These are phyloP conservation scores for Penicillium nordicum DNA, from an alignment of 2,329 filamentous ascomycete species.

Conservation along the genomic window DNA sequence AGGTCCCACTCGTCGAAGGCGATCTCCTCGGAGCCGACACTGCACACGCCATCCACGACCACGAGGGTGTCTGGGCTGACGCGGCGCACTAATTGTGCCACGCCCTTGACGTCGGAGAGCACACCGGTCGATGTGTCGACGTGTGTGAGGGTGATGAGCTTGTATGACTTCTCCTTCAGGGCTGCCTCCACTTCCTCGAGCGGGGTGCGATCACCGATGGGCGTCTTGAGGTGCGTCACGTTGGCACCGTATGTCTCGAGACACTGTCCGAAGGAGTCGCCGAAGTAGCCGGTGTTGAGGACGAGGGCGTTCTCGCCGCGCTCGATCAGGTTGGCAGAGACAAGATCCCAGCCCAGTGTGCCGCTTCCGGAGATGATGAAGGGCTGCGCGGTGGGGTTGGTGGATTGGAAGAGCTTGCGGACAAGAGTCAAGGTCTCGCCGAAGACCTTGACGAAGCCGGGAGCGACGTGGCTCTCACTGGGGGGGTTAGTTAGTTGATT, in stretches of 20 bases:
- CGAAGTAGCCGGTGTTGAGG: conserved; percentile 95
- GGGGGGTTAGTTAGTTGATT: conserved; percentile 5
- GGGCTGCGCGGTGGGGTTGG: conserved; percentile 75
- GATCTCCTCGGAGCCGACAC: conserved; percentile 92
- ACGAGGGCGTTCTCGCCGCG: conserved; percentile 86
- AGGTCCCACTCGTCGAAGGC: conserved; percentile 92
- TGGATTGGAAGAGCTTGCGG: conserved; percentile 91
- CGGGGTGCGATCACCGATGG: conserved; percentile 83
- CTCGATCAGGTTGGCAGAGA: conserved; percentile 90
- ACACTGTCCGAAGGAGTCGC: conserved; percentile 89
- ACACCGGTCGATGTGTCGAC: conserved; percentile 97
- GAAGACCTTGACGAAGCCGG: conserved; percentile 84
- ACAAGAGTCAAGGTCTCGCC: conserved; percentile 84
- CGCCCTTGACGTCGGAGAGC: conserved; percentile 79
- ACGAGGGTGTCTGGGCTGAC: conserved; percentile 90
- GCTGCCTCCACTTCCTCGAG: conserved; percentile 84
- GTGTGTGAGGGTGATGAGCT: conserved; percentile 90
- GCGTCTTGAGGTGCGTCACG: conserved; percentile 82
- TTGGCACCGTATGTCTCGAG: conserved; percentile 86
- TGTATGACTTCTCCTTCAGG: conserved; percentile 86
- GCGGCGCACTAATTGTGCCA: conserved; percentile 76
- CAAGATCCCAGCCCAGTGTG: conserved; percentile 93
- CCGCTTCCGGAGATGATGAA: conserved; percentile 93
- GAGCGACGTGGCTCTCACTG: conserved; percentile 90
- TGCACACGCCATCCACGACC: conserved; percentile 94